phyloP scores from a whole-genome alignment of 73 alveolate genomes.

The Paraurostyla sp. region DNA sequence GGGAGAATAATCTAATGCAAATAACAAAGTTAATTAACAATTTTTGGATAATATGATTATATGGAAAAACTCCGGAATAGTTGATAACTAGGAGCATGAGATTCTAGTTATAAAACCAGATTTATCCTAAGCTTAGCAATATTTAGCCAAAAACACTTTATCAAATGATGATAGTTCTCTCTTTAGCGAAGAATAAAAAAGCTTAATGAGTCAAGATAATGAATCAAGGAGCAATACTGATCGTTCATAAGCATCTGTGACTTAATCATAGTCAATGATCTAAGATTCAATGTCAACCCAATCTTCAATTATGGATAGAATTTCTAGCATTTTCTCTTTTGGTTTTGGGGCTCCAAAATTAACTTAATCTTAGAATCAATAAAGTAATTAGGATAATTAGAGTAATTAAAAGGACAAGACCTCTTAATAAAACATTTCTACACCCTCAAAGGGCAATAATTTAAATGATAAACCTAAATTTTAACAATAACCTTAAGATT shows the following conservation, averaged over 20 bases:
- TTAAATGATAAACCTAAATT: not conserved
- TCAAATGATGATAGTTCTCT: not conserved
- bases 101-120: constrained; percentile 41
- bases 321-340: constrained; percentile 33
- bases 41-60: too few species aligned
- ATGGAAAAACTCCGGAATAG: not conserved
- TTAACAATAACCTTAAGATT: too few species aligned
- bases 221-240: not conserved
- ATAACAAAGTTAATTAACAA: too few species aligned
- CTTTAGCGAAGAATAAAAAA: not conserved
- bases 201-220: not conserved
- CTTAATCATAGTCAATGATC: not conserved
- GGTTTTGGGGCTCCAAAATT: not conserved
- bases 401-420: too few species aligned
- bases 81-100: not conserved
- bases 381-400: too few species aligned
- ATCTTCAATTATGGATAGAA: constrained; percentile 39
- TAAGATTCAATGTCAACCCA: constrained; percentile 17
- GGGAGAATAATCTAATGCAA: too few species aligned
- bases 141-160: not conserved
- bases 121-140: not conserved
- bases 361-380: not conserved
- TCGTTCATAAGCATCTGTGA: not conserved
- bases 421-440: not conserved
- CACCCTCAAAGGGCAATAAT: not conserved